phyloP scores from a whole-genome alignment of 2,329 filamentous ascomycete genomes.

The Monosporascus sp. region DNA sequence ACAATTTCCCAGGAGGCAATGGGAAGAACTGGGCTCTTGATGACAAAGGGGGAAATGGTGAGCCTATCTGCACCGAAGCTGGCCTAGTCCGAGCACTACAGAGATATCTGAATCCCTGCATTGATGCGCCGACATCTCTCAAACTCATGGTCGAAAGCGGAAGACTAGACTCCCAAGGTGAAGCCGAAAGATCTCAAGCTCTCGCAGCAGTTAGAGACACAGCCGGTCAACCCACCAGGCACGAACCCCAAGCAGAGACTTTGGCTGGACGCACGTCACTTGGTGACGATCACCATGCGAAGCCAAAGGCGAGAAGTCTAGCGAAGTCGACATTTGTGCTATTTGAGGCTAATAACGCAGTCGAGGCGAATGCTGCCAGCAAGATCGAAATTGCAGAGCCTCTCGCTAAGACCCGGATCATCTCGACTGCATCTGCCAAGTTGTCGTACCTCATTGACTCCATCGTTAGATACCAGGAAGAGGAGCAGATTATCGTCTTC shows the following conservation, averaged over 20 bases:
- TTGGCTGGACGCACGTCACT: slow-evolving; percentile 23
- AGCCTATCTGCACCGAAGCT: slow-evolving; percentile 41
- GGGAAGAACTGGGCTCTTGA: slow-evolving; percentile 65
- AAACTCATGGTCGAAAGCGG: slow-evolving; percentile 44
- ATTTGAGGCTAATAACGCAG: slow-evolving; percentile 3
- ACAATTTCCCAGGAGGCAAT: slow-evolving; percentile 58
- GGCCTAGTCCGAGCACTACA: slow-evolving; percentile 49
- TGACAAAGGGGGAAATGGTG: slow-evolving; percentile 40
- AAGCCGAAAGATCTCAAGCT: slow-evolving; percentile 30
- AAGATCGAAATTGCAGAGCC: slow-evolving; percentile 42
- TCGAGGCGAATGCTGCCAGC: slow-evolving; percentile 26
- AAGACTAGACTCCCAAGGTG: slow-evolving; percentile 34
- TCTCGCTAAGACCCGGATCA: slow-evolving; percentile 55
- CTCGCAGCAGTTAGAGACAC: slow-evolving; percentile 12
- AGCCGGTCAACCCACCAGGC: slow-evolving; percentile 10
- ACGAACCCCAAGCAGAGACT: slow-evolving; percentile 8
- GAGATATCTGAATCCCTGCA: slow-evolving; percentile 42
- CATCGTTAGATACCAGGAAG: slow-evolving; percentile 59
- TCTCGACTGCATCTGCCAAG: slow-evolving; percentile 83
- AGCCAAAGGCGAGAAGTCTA: slow-evolving; percentile 17
- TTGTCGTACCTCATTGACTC: slow-evolving; percentile 77
- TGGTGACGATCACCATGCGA: slow-evolving; percentile 20
- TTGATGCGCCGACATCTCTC: slow-evolving; percentile 38
- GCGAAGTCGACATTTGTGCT: slow-evolving; percentile 1
- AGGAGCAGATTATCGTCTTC: slow-evolving; percentile 87